Evolutionary conservation across 163 green algal genomes (phyloP), one percentile per base, ranked within the genome.

Genomic region (Scenedesmus sp.): DNA sequence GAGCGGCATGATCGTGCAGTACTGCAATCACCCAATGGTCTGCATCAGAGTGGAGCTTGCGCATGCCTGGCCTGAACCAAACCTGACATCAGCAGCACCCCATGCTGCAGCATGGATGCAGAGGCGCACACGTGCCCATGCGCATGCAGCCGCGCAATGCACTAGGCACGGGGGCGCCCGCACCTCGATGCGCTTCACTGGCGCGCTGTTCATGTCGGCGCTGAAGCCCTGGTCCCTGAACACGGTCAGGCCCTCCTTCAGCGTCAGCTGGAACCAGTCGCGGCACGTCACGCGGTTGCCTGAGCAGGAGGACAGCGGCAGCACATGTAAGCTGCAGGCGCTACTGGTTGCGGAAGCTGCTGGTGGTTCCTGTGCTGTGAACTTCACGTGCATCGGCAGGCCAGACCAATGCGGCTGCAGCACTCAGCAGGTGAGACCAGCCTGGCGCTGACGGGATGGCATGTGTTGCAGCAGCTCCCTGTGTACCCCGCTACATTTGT

Each of bases 211-310:
- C 95, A 99, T 97, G 95, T 99, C 98, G 35, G 96, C 94, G 24
- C 92, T 97, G 93, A 99, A 99, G 93, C 99, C 97, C 65, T 97
- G 95, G 90, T 99, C 97, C 37, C 98, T 93, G 94, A 97, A 99
- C 35, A 99, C 98, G 5, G 98, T 99, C 49, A 99, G 97, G 0
- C 98, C 98, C 94, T 99, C 97, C 95, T 99, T 99, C 49, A 99
- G 96, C 0, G 96, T 99, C 24, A 99, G 97, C 96, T 99, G 98
- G 96, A 99, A 99, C 98, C 98, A 99, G 94, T 99, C 98, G 26
- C 98, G 96, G 94, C 97, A 99, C 3, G 97, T 99, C 22, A 99
- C 97, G 40, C 98, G 95, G 95, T 99, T 98, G 87, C 97, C 97
- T 90, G 89, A 1, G 24, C 59, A 33, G 3, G 30, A 76, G 30